Evolutionary conservation across 371 early-diverging fungal genomes (phyloP).

Genomic region (Saksenaea oblongispora): DNA sequence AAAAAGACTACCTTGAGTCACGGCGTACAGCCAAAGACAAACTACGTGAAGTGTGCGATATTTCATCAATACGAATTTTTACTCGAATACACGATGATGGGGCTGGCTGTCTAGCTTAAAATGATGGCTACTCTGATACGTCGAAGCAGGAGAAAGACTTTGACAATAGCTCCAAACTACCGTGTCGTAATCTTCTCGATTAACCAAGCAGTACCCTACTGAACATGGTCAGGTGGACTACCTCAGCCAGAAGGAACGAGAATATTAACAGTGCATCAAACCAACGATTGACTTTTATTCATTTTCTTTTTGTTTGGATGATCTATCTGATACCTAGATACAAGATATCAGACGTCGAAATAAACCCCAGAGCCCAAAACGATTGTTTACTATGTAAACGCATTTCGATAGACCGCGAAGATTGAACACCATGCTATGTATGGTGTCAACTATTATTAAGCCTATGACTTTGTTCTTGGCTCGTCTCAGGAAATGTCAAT

Average conservation of each 20-base stretch:
- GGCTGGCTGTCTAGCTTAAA: no score
- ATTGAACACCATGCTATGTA: background rate
- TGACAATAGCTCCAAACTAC: no score
- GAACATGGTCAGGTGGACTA: slow-evolving; percentile 66
- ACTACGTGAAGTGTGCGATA: no score
- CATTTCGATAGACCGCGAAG: slow-evolving; percentile 4
- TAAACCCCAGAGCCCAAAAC: background rate
- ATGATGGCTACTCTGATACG: no score
- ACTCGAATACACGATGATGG: no score
- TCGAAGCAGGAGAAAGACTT: no score
- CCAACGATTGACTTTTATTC: background rate
- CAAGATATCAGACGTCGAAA: background rate
- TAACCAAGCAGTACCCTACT: no score
- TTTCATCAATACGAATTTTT: no score
- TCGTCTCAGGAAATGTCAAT: slow-evolving; percentile 4
- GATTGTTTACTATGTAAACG: background rate
- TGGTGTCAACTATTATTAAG: slow-evolving; percentile 3
- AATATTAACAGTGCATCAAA: slow-evolving; percentile 55
- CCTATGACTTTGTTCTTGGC: background rate
- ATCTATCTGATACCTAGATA: background rate
- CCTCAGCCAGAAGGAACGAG: slow-evolving; percentile 79
- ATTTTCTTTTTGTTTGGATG: background rate
- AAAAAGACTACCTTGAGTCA: no score
- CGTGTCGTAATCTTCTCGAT: no score
- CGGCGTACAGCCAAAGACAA: no score